phyloP scores from a whole-genome alignment of 495 filamentous ascomycete genomes.

The Hyaloscypha hepaticicola region DNA sequence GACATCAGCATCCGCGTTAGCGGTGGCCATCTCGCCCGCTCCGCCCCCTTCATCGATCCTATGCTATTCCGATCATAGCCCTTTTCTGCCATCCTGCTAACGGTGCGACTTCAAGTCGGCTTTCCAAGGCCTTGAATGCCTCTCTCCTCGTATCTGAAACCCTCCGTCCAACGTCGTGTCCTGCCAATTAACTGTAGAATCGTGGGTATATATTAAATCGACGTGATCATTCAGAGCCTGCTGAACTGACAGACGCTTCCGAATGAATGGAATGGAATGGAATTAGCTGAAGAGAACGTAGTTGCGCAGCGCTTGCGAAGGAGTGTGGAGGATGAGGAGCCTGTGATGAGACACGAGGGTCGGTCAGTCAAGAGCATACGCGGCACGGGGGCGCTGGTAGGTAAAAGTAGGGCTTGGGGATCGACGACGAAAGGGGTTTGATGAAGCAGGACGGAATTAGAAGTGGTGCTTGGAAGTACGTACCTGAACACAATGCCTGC shows the following conservation, averaged over 20 bases:
- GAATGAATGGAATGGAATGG: conserved; percentile 31
- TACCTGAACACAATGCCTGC: conserved; percentile 54
- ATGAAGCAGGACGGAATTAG: conserved; percentile 38
- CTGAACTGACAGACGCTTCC: conserved; percentile 46
- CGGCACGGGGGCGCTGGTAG: conserved; percentile 20
- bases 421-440: conserved; percentile 43
- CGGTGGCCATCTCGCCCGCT: conserved; percentile 67
- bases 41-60: conserved; percentile 46
- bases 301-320: conserved; percentile 27
- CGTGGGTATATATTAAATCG: conserved; percentile 21
- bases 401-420: conserved; percentile 21
- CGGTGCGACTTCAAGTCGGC: conserved; percentile 31
- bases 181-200: conserved; percentile 16
- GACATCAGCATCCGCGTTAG: conserved; percentile 67
- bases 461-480: conserved; percentile 45
- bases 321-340: conserved; percentile 29
- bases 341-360: conserved; percentile 42
- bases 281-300: conserved; percentile 31
- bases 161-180: conserved; percentile 7
- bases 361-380: conserved; percentile 36
- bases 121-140: conserved; percentile 12
- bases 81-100: conserved; percentile 44
- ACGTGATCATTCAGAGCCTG: conserved; percentile 52
- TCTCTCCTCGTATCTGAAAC: background rate
- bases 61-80: conserved; percentile 33